Evolutionary conservation across 2,329 filamentous ascomycete genomes (phyloP).

Genomic region (Xylaria sp.): DNA sequence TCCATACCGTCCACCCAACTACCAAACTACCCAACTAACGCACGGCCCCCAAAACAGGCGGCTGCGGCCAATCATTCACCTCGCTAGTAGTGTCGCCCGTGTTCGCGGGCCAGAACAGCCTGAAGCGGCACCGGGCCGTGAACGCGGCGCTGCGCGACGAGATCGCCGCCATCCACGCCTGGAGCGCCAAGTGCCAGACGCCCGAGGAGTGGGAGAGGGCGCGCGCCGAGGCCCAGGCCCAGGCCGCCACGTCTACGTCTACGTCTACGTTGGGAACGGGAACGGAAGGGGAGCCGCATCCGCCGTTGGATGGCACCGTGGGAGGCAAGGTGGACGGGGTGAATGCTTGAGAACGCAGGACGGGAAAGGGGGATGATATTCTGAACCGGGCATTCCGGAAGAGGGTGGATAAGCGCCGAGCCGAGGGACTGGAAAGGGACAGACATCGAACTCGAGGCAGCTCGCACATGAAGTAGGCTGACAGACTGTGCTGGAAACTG

Average conservation of each 20-base stretch:
- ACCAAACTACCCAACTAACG: not conserved
- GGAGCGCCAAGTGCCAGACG: slow-evolving; percentile 94
- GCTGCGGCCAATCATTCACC: slow-evolving; percentile 71
- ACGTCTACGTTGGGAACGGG: too few species aligned
- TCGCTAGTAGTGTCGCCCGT: slow-evolving; percentile 70
- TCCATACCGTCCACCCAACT: not conserved
- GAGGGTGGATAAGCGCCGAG: not conserved
- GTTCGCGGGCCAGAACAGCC: slow-evolving; percentile 77
- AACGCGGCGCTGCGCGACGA: slow-evolving; percentile 86
- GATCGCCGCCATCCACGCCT: slow-evolving; percentile 91
- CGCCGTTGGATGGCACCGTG: slow-evolving; percentile 57
- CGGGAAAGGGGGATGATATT: not conserved
- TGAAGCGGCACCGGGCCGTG: slow-evolving; percentile 87
- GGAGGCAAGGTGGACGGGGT: slow-evolving; percentile 56
- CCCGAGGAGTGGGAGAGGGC: slow-evolving; percentile 87
- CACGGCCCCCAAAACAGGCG: slow-evolving; percentile 54
- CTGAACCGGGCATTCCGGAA: not conserved
- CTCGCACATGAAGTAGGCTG: not conserved
- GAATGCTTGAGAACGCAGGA: slow-evolving; percentile 41
- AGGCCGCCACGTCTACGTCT: too few species aligned
- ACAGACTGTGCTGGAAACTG: not conserved
- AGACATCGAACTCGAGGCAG: not conserved
- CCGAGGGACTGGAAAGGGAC: not conserved
- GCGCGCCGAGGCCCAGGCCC: slow-evolving; percentile 45
- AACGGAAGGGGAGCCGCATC: slow-evolving; percentile 34